These are phyloP conservation scores for Berberis vulgaris DNA, from an alignment of 164 flowering plant genomes.

Conservation along the genomic window DNA sequence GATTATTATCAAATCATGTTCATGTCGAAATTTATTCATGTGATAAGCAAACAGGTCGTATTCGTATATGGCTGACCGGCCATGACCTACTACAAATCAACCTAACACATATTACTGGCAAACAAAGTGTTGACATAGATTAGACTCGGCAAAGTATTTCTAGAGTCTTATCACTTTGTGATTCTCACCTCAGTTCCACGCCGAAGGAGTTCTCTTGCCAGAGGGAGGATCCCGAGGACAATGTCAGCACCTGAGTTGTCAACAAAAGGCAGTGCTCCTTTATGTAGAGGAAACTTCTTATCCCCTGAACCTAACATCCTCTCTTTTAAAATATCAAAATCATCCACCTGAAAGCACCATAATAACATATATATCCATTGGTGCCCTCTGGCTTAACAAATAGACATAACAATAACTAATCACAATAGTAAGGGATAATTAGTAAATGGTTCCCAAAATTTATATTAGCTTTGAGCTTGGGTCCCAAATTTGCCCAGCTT, in stretches of 20 bases:
- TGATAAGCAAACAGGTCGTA: too few relatives aligned
- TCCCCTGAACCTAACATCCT: conserved; percentile 82
- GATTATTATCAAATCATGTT: too few relatives aligned
- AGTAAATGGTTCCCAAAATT: too few relatives aligned
- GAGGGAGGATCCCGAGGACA: conserved; percentile 95
- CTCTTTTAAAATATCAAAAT: conserved; percentile 72
- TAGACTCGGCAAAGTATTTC: neutral
- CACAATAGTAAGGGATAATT: too few relatives aligned
- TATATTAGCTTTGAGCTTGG: too few relatives aligned
- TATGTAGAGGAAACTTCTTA: conserved; percentile 48
- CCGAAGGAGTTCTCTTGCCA: conserved; percentile 89
- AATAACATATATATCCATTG: neutral
- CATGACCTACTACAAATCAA: too few relatives aligned
- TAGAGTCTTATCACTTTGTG: neutral
- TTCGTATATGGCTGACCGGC: too few relatives aligned
- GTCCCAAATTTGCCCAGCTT: too few relatives aligned
- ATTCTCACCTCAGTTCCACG: conserved; percentile 82
- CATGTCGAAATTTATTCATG: too few relatives aligned
- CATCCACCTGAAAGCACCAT: conserved; percentile 63
- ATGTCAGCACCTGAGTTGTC: conserved; percentile 98
- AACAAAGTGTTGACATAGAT: too few relatives aligned
- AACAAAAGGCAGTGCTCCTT: conserved; percentile 92
- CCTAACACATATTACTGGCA: neutral
- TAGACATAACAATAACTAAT: too few relatives aligned
- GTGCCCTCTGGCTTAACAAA: too few relatives aligned